A percentile compares a stretch with the other conserved stretches of the same genome.
Evolutionary conservation across 164 flowering plant species (phyloP).

Genomic region (grape (Vitis vinifera)): DNA sequence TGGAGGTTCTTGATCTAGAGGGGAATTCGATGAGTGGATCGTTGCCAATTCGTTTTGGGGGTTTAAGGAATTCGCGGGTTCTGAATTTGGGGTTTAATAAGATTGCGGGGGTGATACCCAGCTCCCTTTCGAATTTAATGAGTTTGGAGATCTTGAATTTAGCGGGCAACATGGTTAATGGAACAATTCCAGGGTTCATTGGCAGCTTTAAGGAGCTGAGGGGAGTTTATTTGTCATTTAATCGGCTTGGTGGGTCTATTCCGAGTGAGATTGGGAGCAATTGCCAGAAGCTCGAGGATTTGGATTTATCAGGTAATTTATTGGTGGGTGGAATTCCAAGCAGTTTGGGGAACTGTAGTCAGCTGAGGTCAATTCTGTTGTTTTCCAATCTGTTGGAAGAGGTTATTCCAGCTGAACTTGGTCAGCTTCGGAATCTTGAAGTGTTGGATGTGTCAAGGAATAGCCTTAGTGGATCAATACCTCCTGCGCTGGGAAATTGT

Average conservation of each 20-base stretch:
- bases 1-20: conserved; percentile 65
- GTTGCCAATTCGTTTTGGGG: conserved; percentile 26
- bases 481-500: conserved; percentile 54
- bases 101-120: conserved; percentile 44
- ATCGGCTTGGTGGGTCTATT: conserved; percentile 52
- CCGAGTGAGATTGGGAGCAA: conserved; percentile 58
- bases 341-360: conserved; percentile 59
- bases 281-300: conserved; percentile 62
- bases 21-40: conserved; percentile 46
- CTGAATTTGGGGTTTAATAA: conserved; percentile 56
- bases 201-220: conserved; percentile 38
- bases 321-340: conserved; percentile 53
- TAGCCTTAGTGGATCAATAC: conserved; percentile 50
- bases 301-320: conserved; percentile 80
- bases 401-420: conserved; percentile 53
- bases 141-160: conserved; percentile 57
- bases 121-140: conserved; percentile 27
- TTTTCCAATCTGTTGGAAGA: conserved; percentile 56
- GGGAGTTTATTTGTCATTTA: conserved; percentile 62
- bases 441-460: conserved; percentile 64
- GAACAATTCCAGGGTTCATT: conserved; percentile 53
- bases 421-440: conserved; percentile 39
- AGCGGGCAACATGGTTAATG: conserved; percentile 59
- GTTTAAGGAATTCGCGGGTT: conserved; percentile 41
- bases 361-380: conserved; percentile 36